Evolutionary conservation across 106 monocot genomes (phyloP), one percentile per base, ranked within the genome.

Genomic region (Dactylorhiza incarnata): DNA sequence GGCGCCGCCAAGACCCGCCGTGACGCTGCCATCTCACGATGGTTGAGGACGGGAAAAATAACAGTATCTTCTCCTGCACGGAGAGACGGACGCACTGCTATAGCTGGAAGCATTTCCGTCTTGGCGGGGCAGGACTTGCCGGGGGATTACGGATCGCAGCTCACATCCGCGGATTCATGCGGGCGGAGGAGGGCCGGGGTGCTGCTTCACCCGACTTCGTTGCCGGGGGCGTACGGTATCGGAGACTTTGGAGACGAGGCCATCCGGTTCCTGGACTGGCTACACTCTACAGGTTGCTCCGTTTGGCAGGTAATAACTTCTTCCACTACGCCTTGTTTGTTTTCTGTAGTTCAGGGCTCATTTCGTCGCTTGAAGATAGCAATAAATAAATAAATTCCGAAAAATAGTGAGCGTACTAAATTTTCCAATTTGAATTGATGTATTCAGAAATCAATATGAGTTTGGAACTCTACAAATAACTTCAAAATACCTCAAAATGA

Each of bases 241-340:
- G 96, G 96, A 3, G 96, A 93, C 79, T 81, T 97, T 24, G 96
- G 96, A 47, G 89, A 79, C 14, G 86, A 89, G 71, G 93, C 96
- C 20, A 49, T 97, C 11, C 74, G 75, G 49, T 93, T 93, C 78
- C 68, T 97, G 58, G 89, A 93, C 53, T 97, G 96, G 96, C 96
- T 97, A 16, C 89, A 86, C 66, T 67, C 77, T 10, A 56, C 91
- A n/a, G 96, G 96, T 20, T 93, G 86, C 72, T 71, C 88, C 14
- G 79, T 95, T 67, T 95, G 95, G 95, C 95, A 93, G 95, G 95
- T 92, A 49, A 9, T 25, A 25, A 3, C 25, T 5, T 8, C 6
- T 2, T 8, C 7, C 14, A 14, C 14, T 51, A 3, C 14, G 3
- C 3, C 3, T 0, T 51, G 51, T 51, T 14, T 10, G 7, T 14